Conservation (phyloP, 148 eudicot species). For the Suaeda aralocaspica region DNA sequence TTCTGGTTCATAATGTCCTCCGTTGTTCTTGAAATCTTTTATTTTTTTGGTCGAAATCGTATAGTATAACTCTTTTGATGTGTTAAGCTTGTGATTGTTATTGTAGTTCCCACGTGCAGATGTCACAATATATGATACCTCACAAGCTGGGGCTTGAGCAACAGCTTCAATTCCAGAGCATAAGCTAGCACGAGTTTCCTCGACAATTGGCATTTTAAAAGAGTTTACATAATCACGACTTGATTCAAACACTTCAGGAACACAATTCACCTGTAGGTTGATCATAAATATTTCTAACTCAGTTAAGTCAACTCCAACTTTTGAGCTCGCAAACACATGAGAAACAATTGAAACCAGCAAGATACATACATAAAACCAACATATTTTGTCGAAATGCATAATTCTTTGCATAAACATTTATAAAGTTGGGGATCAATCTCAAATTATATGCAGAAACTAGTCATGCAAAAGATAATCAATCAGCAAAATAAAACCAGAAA, state of each 20-base stretch:
- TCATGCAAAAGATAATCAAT: too few species aligned
- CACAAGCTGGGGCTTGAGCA: constrained; percentile 29
- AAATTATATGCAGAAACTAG: too few species aligned
- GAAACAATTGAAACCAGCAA: too few species aligned
- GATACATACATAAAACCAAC: too few species aligned
- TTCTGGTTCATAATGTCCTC: constrained; percentile 42
- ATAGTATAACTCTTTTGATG: constrained; percentile 38
- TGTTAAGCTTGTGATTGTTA: constrained; percentile 23
- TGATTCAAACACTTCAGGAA: constrained; percentile 43
- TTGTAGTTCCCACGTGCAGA: too few species aligned
- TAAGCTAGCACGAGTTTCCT: constrained; percentile 62
- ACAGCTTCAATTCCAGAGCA: constrained; percentile 35
- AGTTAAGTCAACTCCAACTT: too few species aligned
- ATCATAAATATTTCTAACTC: too few species aligned
- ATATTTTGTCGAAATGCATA: too few species aligned
- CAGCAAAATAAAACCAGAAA: too few species aligned
- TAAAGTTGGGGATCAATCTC: too few species aligned
- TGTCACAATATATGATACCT: constrained; percentile 21
- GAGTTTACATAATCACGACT: constrained; percentile 26
- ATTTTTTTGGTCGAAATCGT: constrained; percentile 22
- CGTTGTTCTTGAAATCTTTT: constrained; percentile 12
- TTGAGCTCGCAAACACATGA: too few species aligned
- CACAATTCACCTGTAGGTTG: constrained; percentile 46
- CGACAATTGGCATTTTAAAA: constrained; percentile 45
- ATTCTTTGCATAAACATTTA: too few species aligned